Base-by-base conservation (phyloP, 2,329 filamentous ascomycete genomes). In the Pyricularia sp. region DNA sequence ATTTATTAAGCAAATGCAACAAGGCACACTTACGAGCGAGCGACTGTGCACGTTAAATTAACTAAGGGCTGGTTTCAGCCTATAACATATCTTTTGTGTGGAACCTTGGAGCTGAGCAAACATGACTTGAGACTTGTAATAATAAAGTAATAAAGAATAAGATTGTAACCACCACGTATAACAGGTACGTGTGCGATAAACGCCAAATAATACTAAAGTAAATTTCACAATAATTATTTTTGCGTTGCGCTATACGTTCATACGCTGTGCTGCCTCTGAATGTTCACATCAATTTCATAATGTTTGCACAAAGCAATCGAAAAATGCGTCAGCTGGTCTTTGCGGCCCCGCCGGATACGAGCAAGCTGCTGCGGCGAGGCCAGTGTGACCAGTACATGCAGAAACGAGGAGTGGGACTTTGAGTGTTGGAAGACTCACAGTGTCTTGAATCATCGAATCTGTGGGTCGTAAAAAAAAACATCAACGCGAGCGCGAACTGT, bases 371-470 rank as follows among this genome's bases (percentile, higher is more conserved):
- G 25, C 31, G 65, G 65, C 65, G 33, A 12, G 65, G 31, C 65
- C 20, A 17, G 31, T 66, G 6, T 26, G 65, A 66, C 65, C 65
- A 66, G 25, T 66, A 66, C 65, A 66, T 66, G 65, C 65, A 66
- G 26, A 63, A 63, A 63, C 6, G 26, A 61, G 23, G 58, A 55
- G 58, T 61, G 58, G n/a, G 58, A 23, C 12, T 3, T 63, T 5
- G 12, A 17, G n/a, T 25, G 11, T 25, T 63, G 59, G 25, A 28
- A 20, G 59, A 28, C 59, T 26, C 28, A 63, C 59, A 28, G 59
- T 63, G 59, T 63, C 26, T 28, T 17, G 59, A 28, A 30, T 20
- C 26, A 26, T 63, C 31, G 31, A 33, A 33, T 63, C 5, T 63
- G 25, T 26, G 14, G 25, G 33, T 42, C 33, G 3, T 42, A 14